Evolutionary conservation across 441 rosid genomes (phyloP).

Genomic region (Metrosideros polymorpha): DNA sequence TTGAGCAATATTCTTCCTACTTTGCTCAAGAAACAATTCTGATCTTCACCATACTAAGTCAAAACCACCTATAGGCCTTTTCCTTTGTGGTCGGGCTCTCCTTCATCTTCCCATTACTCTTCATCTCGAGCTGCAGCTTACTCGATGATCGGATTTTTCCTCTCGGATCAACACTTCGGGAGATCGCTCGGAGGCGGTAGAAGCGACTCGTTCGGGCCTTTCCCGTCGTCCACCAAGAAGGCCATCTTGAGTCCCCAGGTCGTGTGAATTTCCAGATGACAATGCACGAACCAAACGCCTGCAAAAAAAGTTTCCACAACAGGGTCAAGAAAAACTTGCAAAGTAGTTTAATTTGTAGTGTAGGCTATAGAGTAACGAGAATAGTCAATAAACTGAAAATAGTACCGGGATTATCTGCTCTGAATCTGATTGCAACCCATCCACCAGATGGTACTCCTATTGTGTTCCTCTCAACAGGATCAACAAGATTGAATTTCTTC

Average conservation of each 20-base stretch:
- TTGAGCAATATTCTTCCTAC: not conserved
- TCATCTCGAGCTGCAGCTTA: not conserved
- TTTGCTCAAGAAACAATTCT: not conserved
- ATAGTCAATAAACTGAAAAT: not conserved
- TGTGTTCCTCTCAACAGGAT: constrained; percentile 10
- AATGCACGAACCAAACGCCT: not conserved
- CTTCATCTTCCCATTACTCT: not conserved
- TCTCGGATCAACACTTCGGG: not conserved
- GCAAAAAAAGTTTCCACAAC: not conserved
- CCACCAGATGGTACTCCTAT: constrained; percentile 7
- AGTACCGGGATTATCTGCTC: constrained; percentile 9
- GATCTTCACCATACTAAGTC: not conserved
- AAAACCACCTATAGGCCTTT: not conserved
- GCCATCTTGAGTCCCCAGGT: constrained; percentile 17
- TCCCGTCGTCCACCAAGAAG: constrained; percentile 8
- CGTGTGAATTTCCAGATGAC: constrained; percentile 11
- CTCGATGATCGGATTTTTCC: not conserved
- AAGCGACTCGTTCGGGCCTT: constrained; percentile 3
- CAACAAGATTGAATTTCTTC: constrained; percentile 1
- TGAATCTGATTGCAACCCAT: constrained; percentile 10
- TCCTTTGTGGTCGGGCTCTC: not conserved
- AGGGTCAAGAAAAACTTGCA: not conserved
- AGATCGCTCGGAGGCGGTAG: constrained; percentile 6
- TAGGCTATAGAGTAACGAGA: not conserved
- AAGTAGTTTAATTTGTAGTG: not conserved